These are phyloP conservation scores for Haematococcus sp. DNA, from an alignment of 139 green algal genomes.

Conservation along the genomic window DNA sequence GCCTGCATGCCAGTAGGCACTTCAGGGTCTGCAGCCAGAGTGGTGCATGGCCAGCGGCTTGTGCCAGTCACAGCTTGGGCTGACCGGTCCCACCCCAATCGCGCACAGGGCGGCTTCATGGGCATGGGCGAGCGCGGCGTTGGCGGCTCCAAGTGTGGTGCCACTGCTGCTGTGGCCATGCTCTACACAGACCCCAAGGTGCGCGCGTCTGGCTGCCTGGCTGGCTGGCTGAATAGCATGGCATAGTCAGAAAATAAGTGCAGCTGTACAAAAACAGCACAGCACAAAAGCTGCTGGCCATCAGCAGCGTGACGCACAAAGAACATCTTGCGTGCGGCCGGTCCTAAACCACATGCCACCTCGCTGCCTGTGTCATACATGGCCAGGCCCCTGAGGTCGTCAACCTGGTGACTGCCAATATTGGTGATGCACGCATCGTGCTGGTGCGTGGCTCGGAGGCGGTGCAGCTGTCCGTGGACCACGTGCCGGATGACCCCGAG, in stretches of 20 bases:
- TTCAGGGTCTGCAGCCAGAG: too few relatives aligned
- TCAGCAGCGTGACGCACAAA: too few relatives aligned
- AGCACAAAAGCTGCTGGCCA: too few relatives aligned
- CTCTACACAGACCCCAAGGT: conserved; percentile 24
- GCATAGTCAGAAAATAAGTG: neutral
- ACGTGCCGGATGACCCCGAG: conserved; percentile 82
- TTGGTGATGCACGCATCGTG: conserved; percentile 87
- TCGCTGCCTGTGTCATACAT: too few relatives aligned
- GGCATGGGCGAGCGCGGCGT: conserved; percentile 82
- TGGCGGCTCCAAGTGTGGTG: conserved; percentile 86
- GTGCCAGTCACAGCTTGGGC: too few relatives aligned
- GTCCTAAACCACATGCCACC: too few relatives aligned
- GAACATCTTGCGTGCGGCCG: too few relatives aligned
- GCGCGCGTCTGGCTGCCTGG: too few relatives aligned
- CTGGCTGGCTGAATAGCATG: neutral
- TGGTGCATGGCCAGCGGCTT: too few relatives aligned
- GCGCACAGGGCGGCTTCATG: conserved; percentile 61
- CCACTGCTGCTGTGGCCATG: conserved; percentile 66
- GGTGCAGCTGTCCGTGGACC: conserved; percentile 82
- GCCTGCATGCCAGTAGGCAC: neutral
- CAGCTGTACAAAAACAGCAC: too few relatives aligned
- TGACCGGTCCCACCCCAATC: too few relatives aligned
- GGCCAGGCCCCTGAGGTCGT: conserved; percentile 5
- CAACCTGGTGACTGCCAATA: conserved; percentile 72
- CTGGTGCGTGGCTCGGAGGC: conserved; percentile 48